Percentiles rank a stretch among this genome's conserved stretches.
phyloP scores from a whole-genome alignment of 805 yeast genomes.

The Torulaspora gathmanii region DNA sequence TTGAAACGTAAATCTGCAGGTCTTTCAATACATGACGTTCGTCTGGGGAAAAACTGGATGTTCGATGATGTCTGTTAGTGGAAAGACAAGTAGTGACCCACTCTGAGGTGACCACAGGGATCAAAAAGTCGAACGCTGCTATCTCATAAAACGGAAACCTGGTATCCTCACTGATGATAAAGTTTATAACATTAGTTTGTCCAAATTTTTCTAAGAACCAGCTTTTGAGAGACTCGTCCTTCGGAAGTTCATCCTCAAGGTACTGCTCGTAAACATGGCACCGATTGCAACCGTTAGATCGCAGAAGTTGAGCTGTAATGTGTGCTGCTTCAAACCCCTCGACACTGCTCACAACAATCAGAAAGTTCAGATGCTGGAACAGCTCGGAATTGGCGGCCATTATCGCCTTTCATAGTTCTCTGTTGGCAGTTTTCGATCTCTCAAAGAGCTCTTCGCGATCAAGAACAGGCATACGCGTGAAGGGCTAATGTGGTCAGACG shows the following conservation, averaged over 20 bases:
- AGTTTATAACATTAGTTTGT: slow-evolving; percentile 18
- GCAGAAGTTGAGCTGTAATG: slow-evolving; percentile 9
- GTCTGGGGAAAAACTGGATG: slow-evolving; percentile 57
- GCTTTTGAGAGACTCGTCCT: slow-evolving; percentile 1
- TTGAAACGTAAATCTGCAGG: slow-evolving; percentile 48
- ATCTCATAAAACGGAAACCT: slow-evolving; percentile 29
- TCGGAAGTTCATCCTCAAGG: background rate
- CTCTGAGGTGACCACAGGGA: slow-evolving; percentile 30
- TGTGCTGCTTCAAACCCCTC: slow-evolving; percentile 7
- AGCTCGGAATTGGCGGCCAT: slow-evolving; percentile 9
- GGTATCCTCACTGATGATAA: slow-evolving; percentile 22
- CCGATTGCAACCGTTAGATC: slow-evolving; percentile 15
- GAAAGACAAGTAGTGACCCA: slow-evolving; percentile 28
- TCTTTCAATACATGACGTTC: slow-evolving; percentile 60
- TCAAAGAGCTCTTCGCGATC: background rate
- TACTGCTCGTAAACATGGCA: slow-evolving; percentile 11
- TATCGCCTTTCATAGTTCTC: background rate
- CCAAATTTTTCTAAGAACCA: slow-evolving; percentile 20
- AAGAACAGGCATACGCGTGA: background rate
- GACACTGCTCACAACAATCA: slow-evolving; percentile 15
- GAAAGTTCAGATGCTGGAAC: slow-evolving; percentile 24
- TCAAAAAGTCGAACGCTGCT: slow-evolving; percentile 29
- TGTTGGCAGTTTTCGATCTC: background rate
- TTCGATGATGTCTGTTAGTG: slow-evolving; percentile 23
- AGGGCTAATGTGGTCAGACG: background rate